Base-by-base conservation (phyloP, 805 yeast genomes). In the Wickerhamiella cacticola region DNA sequence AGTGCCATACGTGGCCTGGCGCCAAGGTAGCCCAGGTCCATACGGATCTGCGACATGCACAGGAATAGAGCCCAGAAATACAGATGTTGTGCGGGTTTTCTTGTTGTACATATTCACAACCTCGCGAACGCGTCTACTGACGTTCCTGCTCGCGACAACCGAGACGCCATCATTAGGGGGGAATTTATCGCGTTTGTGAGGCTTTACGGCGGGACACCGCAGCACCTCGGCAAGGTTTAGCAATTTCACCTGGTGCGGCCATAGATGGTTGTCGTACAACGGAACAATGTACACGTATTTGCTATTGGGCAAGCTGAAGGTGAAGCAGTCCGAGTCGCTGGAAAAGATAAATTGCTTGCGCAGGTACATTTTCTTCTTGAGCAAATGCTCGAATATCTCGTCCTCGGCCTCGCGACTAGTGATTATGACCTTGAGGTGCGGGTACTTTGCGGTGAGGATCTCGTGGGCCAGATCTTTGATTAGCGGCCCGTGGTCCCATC, bases 361-460 rank as follows among this genome's bases (percentile, higher is more conserved):
- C 9, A 9, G 9, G 21, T 16, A 15, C 24, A 13, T 22, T 10
- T 23, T 3, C n/a, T 26, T 3, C 7, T 4, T 6, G 3, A 24
- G 9, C 9, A 15, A 9, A 19, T 35, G 21, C 9, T 41, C 42
- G 12, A 47, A 26, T 12, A 47, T 47, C n/a, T 31, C 24, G 36
- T 47, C 45, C 15, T 41, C 50, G 3, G 46, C 41, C 13, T 47
- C 50, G n/a, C 31, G 15, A 3, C 45, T 46, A 8, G 45, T 40
- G 21, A 47, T 39, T 3, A 26, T 15, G n/a, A 38, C 22, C 13
- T 41, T 28, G 19, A 41, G 26, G 10, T 38, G n/a, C 3, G 41
- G 33, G 24, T 19, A 22, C 29, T 25, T 12, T 4, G 6, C 15
- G 21, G 10, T 8, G n/a, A 47, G 28, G 21, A 22, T 46, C 41